Base-by-base conservation (phyloP, 192 early-diverging fungal genomes). In the Haplosporangium gracile region DNA sequence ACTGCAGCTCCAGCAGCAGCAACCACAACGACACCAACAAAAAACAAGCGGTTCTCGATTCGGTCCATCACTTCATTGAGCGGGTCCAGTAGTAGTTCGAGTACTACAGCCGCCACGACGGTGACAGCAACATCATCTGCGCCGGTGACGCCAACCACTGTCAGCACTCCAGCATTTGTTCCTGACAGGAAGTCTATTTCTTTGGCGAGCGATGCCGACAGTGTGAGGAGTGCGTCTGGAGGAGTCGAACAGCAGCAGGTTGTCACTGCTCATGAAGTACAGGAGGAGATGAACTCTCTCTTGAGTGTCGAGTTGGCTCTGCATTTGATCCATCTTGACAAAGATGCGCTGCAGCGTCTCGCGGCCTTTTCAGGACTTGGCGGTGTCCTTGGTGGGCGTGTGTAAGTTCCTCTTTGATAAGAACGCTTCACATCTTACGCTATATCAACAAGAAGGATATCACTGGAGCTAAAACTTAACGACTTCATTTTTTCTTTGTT, bases 251-350 rank as follows among this genome's bases (percentile, higher is more conserved):
- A 74, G 38, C 68, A 81, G 16, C 49, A 76, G 11, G 49, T 82
- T 3, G 73, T 79, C 26, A 68, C 80, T 18, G 83, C 29, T 29
- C 88, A 89, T 53, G 80, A 83, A 43, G 81, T 90, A 76, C 73
- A 90, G 24, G 91, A 93, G 43, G 79, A 88, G 73, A 74, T 97
- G 57, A 93, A 93, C 72, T 89, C 92, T 29, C 82, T 95, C 43
- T 81, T 97, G 16, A 94, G 93, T 55, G 76, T 99, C 55, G 97
- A 98, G 78, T 83, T 97, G 82, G 95, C 94, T 29, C 83, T 99
- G 57, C 94, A 96, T 76, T 89, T 99, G 91, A 95, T 98, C 78
- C 94, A 98, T 86, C 79, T 93, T 32, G 97, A 99, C 86, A 97
- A 98, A 76, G 97, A 97, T 57, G 88, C 95, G 1, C 78, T 94